Conservation (phyloP, 2,329 filamentous ascomycete genomes). For the Aureobasidium sp. region DNA sequence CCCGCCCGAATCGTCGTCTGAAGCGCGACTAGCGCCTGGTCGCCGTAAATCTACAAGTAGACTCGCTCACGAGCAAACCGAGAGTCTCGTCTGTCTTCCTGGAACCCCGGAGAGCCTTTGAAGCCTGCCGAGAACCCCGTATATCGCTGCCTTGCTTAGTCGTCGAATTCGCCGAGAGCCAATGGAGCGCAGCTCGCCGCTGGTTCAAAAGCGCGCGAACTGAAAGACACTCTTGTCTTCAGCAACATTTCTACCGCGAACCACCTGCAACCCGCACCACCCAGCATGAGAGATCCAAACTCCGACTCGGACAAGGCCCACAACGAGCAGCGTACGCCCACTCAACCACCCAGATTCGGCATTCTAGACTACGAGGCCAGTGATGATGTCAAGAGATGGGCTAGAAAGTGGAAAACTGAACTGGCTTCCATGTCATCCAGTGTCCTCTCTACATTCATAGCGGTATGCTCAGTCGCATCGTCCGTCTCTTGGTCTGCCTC, state of each 20-base stretch:
- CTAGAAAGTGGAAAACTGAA: conserved; percentile 72
- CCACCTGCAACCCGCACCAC: not conserved
- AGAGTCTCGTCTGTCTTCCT: not conserved
- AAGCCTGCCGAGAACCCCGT: not conserved
- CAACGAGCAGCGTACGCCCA: not conserved
- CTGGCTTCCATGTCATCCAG: conserved; percentile 70
- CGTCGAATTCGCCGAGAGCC: conserved; percentile 3
- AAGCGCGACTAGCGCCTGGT: not conserved
- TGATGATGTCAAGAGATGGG: conserved; percentile 44
- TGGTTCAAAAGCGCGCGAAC: conserved; percentile 6
- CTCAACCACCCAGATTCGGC: not conserved
- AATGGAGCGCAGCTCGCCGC: conserved; percentile 6
- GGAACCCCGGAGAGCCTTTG: not conserved
- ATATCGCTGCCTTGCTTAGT: not conserved
- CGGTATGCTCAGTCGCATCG: conserved; percentile 32
- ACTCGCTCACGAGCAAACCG: conserved; percentile 4
- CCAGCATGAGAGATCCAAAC: conserved; percentile 4
- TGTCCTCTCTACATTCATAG: conserved; percentile 66
- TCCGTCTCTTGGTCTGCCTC: not conserved
- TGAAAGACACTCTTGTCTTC: conserved; percentile 4
- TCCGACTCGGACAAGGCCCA: not conserved
- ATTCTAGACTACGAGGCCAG: conserved; percentile 15
- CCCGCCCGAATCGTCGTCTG: not conserved
- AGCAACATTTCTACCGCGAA: not conserved
- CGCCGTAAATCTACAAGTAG: not conserved